Conservation (phyloP, 345 rosid genomes). For the Trapa bicornis region DNA sequence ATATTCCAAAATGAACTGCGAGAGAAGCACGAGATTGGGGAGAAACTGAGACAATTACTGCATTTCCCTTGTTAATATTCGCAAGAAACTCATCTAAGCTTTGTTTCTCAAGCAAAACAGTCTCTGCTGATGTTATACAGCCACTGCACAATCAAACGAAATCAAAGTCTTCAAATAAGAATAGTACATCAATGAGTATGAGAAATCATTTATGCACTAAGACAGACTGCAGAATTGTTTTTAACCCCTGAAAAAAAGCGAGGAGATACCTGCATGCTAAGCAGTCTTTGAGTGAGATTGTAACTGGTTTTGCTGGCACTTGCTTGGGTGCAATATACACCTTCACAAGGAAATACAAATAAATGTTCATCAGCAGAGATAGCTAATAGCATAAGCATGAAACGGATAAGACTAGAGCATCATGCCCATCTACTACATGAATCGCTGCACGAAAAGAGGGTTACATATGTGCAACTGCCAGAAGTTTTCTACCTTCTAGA, state of each 20-base stretch:
- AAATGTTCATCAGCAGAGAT: not conserved
- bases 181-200: not conserved
- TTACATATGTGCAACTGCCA: not conserved
- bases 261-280: constrained; percentile 73
- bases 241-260: too few relatives aligned
- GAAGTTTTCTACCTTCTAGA: not conserved
- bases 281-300: constrained; percentile 93
- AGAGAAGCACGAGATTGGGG: constrained; percentile 88
- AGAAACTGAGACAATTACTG: constrained; percentile 59
- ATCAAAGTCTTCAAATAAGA: not conserved
- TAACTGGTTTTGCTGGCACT: constrained; percentile 47
- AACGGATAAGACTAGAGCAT: not conserved
- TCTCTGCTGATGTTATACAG: constrained; percentile 89
- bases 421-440: not conserved
- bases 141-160: constrained; percentile 40
- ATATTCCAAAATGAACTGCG: constrained; percentile 55
- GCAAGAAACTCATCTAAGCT: constrained; percentile 80
- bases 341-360: constrained; percentile 20
- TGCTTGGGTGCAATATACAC: constrained; percentile 30
- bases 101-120: constrained; percentile 96
- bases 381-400: not conserved
- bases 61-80: constrained; percentile 44
- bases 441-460: not conserved
- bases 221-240: too few relatives aligned
- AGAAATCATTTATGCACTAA: too few relatives aligned